Evolutionary conservation across 768 basidiomycete genomes (phyloP).

Genomic region (Chalciporus piperatus): DNA sequence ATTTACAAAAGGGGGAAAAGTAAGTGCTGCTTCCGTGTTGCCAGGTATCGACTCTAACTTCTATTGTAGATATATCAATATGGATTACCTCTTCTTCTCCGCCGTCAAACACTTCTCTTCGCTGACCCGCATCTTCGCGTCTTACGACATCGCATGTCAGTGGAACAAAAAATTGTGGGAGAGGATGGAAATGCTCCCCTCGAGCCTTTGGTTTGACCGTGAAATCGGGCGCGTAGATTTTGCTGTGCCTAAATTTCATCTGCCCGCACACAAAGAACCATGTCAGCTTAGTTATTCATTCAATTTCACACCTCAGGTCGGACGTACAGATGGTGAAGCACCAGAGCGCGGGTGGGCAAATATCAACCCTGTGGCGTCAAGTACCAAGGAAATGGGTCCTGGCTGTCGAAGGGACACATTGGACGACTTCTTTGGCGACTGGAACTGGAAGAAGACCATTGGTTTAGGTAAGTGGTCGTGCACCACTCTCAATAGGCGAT

Average conservation of each 20-base stretch:
- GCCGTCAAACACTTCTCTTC: too few species aligned
- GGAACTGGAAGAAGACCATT: slow-evolving; percentile 34
- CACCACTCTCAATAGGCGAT: too few species aligned
- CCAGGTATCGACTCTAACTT: neutral
- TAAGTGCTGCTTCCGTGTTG: neutral
- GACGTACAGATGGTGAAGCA: slow-evolving; percentile 25
- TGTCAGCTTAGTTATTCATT: slow-evolving; percentile 34
- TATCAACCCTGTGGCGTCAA: slow-evolving; percentile 30
- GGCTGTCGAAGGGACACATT: slow-evolving; percentile 33
- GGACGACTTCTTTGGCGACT: slow-evolving; percentile 37
- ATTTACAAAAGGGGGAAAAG: slow-evolving; percentile 21
- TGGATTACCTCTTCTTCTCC: slow-evolving; percentile 15
- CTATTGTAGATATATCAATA: slow-evolving; percentile 12
- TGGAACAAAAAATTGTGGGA: slow-evolving; percentile 5
- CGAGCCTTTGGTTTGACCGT: too few species aligned
- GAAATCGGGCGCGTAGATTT: too few species aligned
- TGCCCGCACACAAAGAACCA: slow-evolving; percentile 29
- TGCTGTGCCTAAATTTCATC: slow-evolving; percentile 38
- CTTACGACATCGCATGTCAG: slow-evolving; percentile 18
- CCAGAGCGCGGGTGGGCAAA: slow-evolving; percentile 38
- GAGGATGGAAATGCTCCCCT: neutral
- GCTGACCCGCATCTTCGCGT: neutral
- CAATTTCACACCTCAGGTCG: slow-evolving; percentile 17
- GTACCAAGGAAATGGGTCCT: slow-evolving; percentile 37
- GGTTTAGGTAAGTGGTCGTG: slow-evolving; percentile 28